Conservation (phyloP, 208 protist species). For the Leishmania amazonensis region DNA sequence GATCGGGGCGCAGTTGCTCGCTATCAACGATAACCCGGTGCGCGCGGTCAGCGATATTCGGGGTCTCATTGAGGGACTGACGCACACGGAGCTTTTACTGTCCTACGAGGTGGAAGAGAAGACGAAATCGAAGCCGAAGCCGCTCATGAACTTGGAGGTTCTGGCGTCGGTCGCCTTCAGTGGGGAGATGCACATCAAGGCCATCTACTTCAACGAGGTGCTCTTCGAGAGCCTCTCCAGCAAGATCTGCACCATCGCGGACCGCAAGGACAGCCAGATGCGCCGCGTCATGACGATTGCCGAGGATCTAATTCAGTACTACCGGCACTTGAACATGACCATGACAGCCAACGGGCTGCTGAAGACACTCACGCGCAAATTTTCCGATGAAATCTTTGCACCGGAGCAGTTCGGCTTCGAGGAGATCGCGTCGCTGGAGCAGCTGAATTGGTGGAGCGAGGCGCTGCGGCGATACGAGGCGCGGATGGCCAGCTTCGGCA, state of each 20-base stretch:
- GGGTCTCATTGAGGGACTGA: constrained; percentile 71
- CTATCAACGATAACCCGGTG: constrained; percentile 74
- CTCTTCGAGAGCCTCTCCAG: constrained; percentile 70
- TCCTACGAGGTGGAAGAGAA: constrained; percentile 62
- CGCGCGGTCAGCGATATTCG: constrained; percentile 77
- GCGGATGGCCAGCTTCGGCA: constrained; percentile 47
- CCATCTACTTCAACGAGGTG: constrained; percentile 90
- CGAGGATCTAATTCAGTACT: constrained; percentile 87
- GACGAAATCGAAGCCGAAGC: constrained; percentile 37
- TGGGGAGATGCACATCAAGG: constrained; percentile 86
- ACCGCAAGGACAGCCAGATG: constrained; percentile 51
- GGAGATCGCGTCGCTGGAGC: constrained; percentile 81
- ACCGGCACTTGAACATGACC: constrained; percentile 82
- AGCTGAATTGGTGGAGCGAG: constrained; percentile 89
- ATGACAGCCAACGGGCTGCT: constrained; percentile 86
- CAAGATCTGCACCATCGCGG: constrained; percentile 34
- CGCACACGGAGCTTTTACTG: constrained; percentile 68
- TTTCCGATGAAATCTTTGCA: constrained; percentile 74
- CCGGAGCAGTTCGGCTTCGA: constrained; percentile 81
- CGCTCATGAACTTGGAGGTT: constrained; percentile 73
- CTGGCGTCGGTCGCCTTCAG: constrained; percentile 75
- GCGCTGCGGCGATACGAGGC: constrained; percentile 75
- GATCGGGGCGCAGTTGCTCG: constrained; percentile 65
- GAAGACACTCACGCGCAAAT: constrained; percentile 75
- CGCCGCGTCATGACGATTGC: constrained; percentile 54